Conservation (phyloP, 495 filamentous ascomycete genomes). For the Neurospora intermedia region DNA sequence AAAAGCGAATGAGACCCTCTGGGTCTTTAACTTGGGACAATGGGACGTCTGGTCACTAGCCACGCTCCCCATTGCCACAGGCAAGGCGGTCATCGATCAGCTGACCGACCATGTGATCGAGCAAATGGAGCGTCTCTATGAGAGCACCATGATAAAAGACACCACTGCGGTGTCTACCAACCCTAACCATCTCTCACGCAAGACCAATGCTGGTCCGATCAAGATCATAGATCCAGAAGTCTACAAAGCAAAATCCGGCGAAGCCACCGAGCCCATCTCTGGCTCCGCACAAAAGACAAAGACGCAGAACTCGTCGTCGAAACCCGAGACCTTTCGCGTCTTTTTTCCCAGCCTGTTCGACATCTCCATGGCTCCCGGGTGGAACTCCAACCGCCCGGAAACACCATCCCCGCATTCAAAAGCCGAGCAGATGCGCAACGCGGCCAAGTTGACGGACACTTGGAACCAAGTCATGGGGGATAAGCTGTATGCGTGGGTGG, state of each 20-base stretch:
- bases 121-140: slow-evolving; percentile 32
- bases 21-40: slow-evolving; percentile 35
- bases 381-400: slow-evolving; percentile 15
- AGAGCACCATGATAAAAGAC: slow-evolving; percentile 17
- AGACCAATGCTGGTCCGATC: slow-evolving; percentile 8
- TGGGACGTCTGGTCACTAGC: slow-evolving; percentile 41
- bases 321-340: slow-evolving; percentile 22
- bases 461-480: slow-evolving; percentile 23
- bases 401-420: slow-evolving; percentile 18
- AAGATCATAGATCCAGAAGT: neutral
- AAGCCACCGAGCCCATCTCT: neutral
- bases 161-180: slow-evolving; percentile 12
- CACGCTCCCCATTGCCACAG: slow-evolving; percentile 24
- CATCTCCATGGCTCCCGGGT: slow-evolving; percentile 33
- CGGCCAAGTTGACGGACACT: slow-evolving; percentile 18
- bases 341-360: slow-evolving; percentile 35
- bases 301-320: neutral
- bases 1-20: slow-evolving; percentile 26
- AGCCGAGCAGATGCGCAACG: slow-evolving; percentile 27
- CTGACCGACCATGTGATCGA: slow-evolving; percentile 24
- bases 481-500: slow-evolving; percentile 20
- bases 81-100: slow-evolving; percentile 17
- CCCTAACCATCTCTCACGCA: neutral
- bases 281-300: neutral
- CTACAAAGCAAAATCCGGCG: neutral